A percentile compares a stretch with the other conserved stretches of the same genome.
These are phyloP conservation scores for Trichosporon ovoides DNA, from an alignment of 1,284 basidiomycete genomes.

Conservation along the genomic window DNA sequence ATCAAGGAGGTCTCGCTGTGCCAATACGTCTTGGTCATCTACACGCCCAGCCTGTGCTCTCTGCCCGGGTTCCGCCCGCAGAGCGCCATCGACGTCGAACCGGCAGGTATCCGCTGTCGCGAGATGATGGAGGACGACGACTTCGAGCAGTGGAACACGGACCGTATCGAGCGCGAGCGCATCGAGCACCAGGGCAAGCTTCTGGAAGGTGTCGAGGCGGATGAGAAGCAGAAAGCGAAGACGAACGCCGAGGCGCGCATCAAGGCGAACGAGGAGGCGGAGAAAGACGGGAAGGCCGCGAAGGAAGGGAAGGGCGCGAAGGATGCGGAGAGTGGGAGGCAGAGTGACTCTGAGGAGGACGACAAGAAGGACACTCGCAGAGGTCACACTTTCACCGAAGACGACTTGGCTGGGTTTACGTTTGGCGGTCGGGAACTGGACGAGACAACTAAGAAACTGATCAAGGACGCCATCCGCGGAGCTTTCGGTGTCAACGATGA, in stretches of 20 bases:
- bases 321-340: neutral
- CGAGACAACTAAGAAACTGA: neutral
- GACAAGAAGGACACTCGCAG: neutral
- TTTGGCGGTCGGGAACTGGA: neutral
- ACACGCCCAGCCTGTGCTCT: slow-evolving; percentile 83
- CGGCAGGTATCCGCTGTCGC: slow-evolving; percentile 41
- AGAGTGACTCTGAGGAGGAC: neutral
- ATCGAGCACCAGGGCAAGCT: neutral
- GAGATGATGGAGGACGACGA: slow-evolving; percentile 41
- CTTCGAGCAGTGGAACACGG: slow-evolving; percentile 25
- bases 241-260: slow-evolving; percentile 15
- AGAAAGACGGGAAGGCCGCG: neutral
- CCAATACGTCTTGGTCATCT: slow-evolving; percentile 83
- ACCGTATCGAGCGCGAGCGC: neutral
- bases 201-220: neutral
- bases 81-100: slow-evolving; percentile 30
- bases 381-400: neutral
- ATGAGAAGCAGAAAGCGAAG: slow-evolving; percentile 8
- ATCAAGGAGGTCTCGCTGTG: slow-evolving; percentile 85
- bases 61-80: slow-evolving; percentile 82
- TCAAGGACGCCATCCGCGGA: slow-evolving; percentile 3
- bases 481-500: neutral
- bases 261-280: slow-evolving; percentile 5
- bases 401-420: neutral
- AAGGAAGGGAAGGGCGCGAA: neutral